Evolutionary conservation across 768 basidiomycete genomes (phyloP).

Genomic region (Termitomyces eurrhizus): DNA sequence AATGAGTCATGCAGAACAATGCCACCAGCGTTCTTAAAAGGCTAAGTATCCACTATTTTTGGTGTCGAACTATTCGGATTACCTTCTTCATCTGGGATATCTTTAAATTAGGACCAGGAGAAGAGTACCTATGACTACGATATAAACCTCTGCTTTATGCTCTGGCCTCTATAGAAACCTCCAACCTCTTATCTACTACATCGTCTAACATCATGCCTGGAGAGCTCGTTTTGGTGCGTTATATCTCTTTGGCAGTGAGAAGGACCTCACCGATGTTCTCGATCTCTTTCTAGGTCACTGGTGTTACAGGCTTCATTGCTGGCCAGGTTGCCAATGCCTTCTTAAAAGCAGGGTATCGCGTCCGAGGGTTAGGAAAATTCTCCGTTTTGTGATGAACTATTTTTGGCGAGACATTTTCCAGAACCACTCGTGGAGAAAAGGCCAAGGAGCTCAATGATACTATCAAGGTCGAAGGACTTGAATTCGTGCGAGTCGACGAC

Average conservation of each 20-base stretch:
- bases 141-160: slow-evolving; percentile 3
- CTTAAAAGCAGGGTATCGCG: slow-evolving; percentile 31
- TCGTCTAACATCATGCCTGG: slow-evolving; percentile 14
- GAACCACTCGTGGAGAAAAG: slow-evolving; percentile 31
- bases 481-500: slow-evolving; percentile 24
- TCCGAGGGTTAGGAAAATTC: slow-evolving; percentile 29
- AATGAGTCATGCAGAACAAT: no score
- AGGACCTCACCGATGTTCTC: background rate
- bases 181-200: slow-evolving; percentile 1
- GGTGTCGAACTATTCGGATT: background rate
- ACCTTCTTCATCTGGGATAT: background rate
- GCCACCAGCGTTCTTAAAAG: no score
- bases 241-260: background rate
- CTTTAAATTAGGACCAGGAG: background rate
- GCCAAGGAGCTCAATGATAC: slow-evolving; percentile 18
- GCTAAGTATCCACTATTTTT: background rate
- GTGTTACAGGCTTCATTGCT: slow-evolving; percentile 36
- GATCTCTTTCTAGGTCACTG: slow-evolving; percentile 30
- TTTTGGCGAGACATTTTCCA: slow-evolving; percentile 6
- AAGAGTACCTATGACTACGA: slow-evolving; percentile 1
- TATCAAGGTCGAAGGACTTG: slow-evolving; percentile 24
- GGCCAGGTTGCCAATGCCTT: slow-evolving; percentile 32
- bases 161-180: background rate
- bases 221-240: slow-evolving; percentile 18
- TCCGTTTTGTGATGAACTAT: background rate